Evolutionary conservation across 2,329 filamentous ascomycete genomes (phyloP), one percentile per base, ranked within the genome.

Genomic region (Fusarium sarcochroum): DNA sequence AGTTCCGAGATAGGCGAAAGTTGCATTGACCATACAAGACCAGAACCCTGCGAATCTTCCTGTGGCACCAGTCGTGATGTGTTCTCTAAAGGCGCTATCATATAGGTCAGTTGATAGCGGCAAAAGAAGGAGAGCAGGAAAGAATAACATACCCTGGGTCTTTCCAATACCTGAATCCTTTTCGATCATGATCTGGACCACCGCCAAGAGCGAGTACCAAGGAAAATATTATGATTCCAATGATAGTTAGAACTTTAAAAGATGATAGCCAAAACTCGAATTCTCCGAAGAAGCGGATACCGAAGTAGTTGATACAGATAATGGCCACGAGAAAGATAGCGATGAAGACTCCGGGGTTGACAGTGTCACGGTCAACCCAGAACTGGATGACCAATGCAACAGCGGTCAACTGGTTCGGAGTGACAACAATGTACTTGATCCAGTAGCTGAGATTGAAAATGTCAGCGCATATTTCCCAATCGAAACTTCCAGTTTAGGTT

Each of bases 381-480:
- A 89, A 94, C 70, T 91, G 88, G 58, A 97, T 91, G 58, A 95
- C 91, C 37, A 97, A 80, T 6, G 92, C 88, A n/a, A 87, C 88
- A 27, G 93, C 93, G 1, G 93, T 96, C 37, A 97, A 82, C 76
- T 97, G 93, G 75, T 96, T 96, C 1, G 93, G 93, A 1, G 92
- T 94, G 49, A 92, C 87, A 73, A 97, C 94, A 76, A 96, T 92
- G 77, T 96, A 96, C 88, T 94, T 86, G 80, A 90, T 86, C 86
- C 88, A 92, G 70, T 86, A 86, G 40, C 84, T 85, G 55, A 7
- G 25, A 27, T 8, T 9, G 25, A 27, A 15, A 23, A 7, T 6
- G 48, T 75, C 42, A 76, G 69, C 14, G 7, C 20, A 14, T 20
- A 23, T 46, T n/a, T 27, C 8, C 6, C 9, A 27, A 9, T 27